These are phyloP conservation scores for Emergomyces orientalis DNA, from an alignment of 2,329 filamentous ascomycete genomes.

Conservation along the genomic window DNA sequence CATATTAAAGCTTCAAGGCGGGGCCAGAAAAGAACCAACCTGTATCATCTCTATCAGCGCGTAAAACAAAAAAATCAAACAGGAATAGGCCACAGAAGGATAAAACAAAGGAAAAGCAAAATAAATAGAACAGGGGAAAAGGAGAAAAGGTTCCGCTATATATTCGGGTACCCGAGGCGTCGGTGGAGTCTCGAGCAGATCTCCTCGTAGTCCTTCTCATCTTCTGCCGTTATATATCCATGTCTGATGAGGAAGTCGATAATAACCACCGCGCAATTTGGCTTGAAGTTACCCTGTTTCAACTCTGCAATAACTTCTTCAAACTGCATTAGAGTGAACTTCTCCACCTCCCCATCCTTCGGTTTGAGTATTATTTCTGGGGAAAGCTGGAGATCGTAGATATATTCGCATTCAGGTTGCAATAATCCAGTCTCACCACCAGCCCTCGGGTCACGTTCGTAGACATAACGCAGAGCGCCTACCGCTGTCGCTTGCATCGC, in stretches of 20 bases:
- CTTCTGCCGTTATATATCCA: constrained; percentile 66
- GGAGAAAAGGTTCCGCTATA: background rate
- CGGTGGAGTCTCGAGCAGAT: constrained; percentile 69
- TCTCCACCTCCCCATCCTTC: constrained; percentile 80
- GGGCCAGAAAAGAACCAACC: background rate
- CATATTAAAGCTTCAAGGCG: constrained; percentile 17
- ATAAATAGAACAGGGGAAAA: background rate
- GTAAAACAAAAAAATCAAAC: background rate
- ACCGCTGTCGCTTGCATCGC: constrained; percentile 48
- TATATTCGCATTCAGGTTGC: constrained; percentile 84
- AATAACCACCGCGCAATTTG: constrained; percentile 76
- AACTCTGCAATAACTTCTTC: constrained; percentile 66
- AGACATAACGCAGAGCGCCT: constrained; percentile 75
- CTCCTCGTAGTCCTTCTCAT: constrained; percentile 68
- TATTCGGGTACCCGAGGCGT: constrained; percentile 66
- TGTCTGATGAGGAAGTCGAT: constrained; percentile 86
- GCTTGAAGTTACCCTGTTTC: constrained; percentile 70
- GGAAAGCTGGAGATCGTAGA: constrained; percentile 78
- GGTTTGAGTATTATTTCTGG: constrained; percentile 60
- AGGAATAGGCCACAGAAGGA: background rate
- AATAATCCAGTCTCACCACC: constrained; percentile 73
- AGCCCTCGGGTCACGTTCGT: constrained; percentile 63
- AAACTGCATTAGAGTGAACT: constrained; percentile 68
- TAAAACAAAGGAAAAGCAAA: background rate
- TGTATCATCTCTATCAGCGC: background rate